Evolutionary conservation across 2,329 filamentous ascomycete species (phyloP).

Genomic region (Trichoderma atrobrunneum): DNA sequence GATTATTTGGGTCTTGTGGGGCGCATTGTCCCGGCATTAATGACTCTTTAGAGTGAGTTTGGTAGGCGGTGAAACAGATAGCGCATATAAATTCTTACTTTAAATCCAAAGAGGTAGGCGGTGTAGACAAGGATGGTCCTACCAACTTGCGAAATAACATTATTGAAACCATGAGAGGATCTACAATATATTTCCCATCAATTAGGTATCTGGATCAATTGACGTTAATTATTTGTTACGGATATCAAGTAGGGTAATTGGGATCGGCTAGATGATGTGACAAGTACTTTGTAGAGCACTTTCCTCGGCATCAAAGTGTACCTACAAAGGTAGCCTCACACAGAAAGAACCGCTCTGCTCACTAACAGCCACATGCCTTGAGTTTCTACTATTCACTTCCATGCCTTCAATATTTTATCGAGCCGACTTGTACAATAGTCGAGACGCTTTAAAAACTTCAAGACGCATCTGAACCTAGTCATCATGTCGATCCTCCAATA

Average conservation of each 20-base stretch:
- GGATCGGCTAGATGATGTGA: neutral
- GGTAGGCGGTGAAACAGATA: neutral
- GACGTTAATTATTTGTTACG: no score
- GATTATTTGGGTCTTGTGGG: conserved; percentile 5
- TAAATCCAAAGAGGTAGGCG: neutral
- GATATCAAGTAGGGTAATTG: neutral
- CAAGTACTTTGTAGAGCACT: neutral
- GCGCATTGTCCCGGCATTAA: conserved; percentile 14
- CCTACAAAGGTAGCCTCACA: neutral
- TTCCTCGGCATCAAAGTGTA: neutral
- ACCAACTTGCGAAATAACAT: neutral
- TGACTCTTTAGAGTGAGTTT: neutral
- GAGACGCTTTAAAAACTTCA: neutral
- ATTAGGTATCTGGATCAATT: neutral
- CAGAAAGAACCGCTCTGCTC: neutral
- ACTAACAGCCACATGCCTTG: neutral
- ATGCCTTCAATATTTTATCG: neutral
- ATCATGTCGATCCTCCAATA: neutral
- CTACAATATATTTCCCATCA: neutral
- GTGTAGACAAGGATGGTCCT: neutral
- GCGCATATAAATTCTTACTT: neutral
- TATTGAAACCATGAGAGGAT: neutral
- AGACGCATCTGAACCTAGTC: neutral
- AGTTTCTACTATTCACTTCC: neutral
- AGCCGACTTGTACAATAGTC: neutral